phyloP scores from a whole-genome alignment of 805 yeast genomes.

The Ogataea pilisensis region DNA sequence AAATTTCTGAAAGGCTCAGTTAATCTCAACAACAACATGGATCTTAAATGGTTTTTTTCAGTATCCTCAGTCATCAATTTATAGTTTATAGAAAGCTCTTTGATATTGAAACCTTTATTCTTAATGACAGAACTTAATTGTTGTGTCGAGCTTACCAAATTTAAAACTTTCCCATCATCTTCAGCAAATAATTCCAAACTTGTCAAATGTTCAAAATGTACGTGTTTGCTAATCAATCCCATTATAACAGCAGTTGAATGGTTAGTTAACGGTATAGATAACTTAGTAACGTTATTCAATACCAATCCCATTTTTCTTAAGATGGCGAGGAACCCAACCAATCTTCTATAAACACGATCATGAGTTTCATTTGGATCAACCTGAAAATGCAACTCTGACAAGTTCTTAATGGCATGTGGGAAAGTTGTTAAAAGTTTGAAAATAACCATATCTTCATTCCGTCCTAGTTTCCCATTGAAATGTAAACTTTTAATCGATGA shows the following conservation, averaged over 20 bases:
- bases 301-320: slow-evolving; percentile 28
- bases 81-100: slow-evolving; percentile 24
- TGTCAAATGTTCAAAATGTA: slow-evolving; percentile 28
- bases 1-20: slow-evolving; percentile 25
- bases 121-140: slow-evolving; percentile 22
- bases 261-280: slow-evolving; percentile 30
- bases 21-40: slow-evolving; percentile 29
- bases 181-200: slow-evolving; percentile 26
- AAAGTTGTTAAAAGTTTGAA: slow-evolving; percentile 26
- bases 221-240: slow-evolving; percentile 25
- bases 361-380: slow-evolving; percentile 19
- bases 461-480: slow-evolving; percentile 26
- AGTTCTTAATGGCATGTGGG: slow-evolving; percentile 23
- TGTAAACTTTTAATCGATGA: slow-evolving; percentile 16
- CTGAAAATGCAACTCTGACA: slow-evolving; percentile 25
- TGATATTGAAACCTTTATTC: slow-evolving; percentile 23
- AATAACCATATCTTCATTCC: slow-evolving; percentile 33
- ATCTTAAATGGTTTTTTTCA: slow-evolving; percentile 31
- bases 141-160: slow-evolving; percentile 27
- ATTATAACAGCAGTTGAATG: slow-evolving; percentile 29
- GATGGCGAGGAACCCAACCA: slow-evolving; percentile 33
- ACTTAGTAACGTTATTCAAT: slow-evolving; percentile 21
- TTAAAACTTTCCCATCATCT: slow-evolving; percentile 29
- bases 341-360: slow-evolving; percentile 28
- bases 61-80: slow-evolving; percentile 20